Percentiles rank a stretch among this genome's conserved stretches.
These are phyloP conservation scores for Mesembryanthemum crystallinum DNA, from an alignment of 148 eudicot species.

Conservation along the genomic window DNA sequence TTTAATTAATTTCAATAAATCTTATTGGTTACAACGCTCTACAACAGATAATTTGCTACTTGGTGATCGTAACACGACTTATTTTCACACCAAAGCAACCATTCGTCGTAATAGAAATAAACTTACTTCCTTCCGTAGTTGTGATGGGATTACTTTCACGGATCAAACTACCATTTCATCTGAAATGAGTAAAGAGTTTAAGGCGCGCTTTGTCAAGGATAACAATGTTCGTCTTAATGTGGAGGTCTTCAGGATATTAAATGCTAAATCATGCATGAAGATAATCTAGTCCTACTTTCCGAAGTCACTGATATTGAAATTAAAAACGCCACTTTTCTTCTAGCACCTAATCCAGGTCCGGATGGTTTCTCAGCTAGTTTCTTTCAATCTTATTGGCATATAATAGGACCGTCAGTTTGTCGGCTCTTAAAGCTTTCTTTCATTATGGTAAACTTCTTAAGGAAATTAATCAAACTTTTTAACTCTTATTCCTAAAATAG, in stretches of 20 bases:
- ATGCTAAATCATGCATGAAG: background rate
- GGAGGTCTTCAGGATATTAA: background rate
- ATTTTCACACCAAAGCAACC: too few species aligned
- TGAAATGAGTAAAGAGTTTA: background rate
- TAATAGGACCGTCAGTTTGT: background rate
- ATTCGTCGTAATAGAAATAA: too few species aligned
- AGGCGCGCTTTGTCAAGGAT: too few species aligned
- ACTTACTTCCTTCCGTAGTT: too few species aligned
- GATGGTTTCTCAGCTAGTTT: background rate
- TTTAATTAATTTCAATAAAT: too few species aligned
- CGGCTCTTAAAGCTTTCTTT: background rate
- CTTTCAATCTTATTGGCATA: background rate
- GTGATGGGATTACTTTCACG: too few species aligned
- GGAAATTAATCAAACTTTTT: background rate
- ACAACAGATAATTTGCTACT: too few species aligned
- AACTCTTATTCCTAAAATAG: background rate
- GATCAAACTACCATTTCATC: too few species aligned
- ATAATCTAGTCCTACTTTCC: background rate
- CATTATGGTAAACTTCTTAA: background rate
- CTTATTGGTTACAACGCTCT: too few species aligned
- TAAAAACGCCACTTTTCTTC: background rate
- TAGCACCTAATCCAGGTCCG: background rate
- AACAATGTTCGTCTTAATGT: background rate
- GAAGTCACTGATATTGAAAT: background rate
- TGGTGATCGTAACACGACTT: too few species aligned